phyloP scores from a whole-genome alignment of 371 early-diverging fungal species.

The Polyrhizophydium stewartii region DNA sequence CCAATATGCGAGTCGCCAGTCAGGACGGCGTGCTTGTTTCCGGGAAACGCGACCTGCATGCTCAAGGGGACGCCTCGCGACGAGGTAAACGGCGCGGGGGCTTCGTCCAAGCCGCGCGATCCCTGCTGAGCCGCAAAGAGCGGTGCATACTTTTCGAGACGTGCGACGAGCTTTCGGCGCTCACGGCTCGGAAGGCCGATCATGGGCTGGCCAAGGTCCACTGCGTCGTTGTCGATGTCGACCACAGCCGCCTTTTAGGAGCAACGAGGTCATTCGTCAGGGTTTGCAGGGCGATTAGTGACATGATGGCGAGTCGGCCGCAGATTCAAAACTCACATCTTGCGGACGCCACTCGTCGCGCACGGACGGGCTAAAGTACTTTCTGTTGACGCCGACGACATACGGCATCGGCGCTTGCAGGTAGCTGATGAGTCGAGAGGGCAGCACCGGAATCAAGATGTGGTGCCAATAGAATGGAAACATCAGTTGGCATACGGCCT shows the following conservation, averaged over 20 bases:
- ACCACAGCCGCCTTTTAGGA: slow-evolving; percentile 37
- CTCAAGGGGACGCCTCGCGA: slow-evolving; percentile 34
- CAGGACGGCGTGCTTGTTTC: slow-evolving; percentile 10
- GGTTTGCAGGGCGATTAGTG: not conserved
- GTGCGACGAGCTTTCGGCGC: slow-evolving; percentile 34
- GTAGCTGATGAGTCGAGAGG: slow-evolving; percentile 63
- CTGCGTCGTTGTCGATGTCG: slow-evolving; percentile 37
- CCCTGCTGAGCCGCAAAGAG: not conserved
- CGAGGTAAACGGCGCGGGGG: not conserved
- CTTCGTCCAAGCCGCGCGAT: not conserved
- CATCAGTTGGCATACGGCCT: slow-evolving; percentile 62
- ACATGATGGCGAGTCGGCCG: not conserved
- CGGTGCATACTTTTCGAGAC: slow-evolving; percentile 23
- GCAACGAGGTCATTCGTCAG: not conserved
- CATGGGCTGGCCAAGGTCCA: slow-evolving; percentile 8
- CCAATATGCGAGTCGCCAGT: not conserved
- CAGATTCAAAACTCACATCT: slow-evolving; percentile 46
- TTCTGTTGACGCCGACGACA: slow-evolving; percentile 68
- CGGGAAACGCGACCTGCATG: slow-evolving; percentile 53
- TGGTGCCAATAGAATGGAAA: slow-evolving; percentile 82
- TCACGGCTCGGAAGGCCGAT: slow-evolving; percentile 27
- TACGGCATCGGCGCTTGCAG: slow-evolving; percentile 81
- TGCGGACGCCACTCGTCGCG: slow-evolving; percentile 61
- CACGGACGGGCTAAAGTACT: slow-evolving; percentile 22
- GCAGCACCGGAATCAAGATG: slow-evolving; percentile 75